Evolutionary conservation across 2,329 filamentous ascomycete species (phyloP), one percentile per base, ranked within the genome.

Genomic region (Didymella sp.): DNA sequence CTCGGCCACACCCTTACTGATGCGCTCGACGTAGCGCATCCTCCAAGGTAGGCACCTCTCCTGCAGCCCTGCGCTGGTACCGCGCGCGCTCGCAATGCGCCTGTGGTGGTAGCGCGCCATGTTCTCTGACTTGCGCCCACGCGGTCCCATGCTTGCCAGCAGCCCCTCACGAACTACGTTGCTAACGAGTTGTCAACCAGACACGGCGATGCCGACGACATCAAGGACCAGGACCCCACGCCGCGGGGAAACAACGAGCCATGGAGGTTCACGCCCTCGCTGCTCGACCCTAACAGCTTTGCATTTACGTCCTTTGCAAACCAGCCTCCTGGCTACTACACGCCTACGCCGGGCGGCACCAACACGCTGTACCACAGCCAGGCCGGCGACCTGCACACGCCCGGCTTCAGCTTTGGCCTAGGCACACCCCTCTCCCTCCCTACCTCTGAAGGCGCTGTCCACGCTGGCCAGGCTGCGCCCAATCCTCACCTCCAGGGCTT

Each of bases 181-280:
- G 42, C 60, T 63, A 51, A 66, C 63, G 4, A 51, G 35, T 21
- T 45, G 15, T 51, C 58, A 41, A 61, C 28, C 68, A 83, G 80
- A 63, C 73, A 77, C 42, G 79, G 76, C 64, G 79, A 81, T 45
- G 74, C 77, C 40, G 77, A 82, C 33, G 79, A 81, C 55, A 77
- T 85, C 62, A 91, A 91, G 74, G 90, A 95, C 76, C 86, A 90
- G 70, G 92, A 96, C 71, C 89, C 90, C 19, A 96, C 91, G 3
- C 91, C 92, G 5, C 86, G 90, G 73, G 89, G 88, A 17, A 85
- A 89, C 38, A 87, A 89, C 69, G 92, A 97, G 66, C 87, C 85
- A 67, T 95, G 93, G 88, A 86, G 90, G 64, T 92, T 96, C 71
- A 96, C 93, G 2, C 92, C 93, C 4, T 95, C 92, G 21, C 81